Base-by-base conservation (phyloP, 441 rosid genomes). In the Eugenia klotzschiana region DNA sequence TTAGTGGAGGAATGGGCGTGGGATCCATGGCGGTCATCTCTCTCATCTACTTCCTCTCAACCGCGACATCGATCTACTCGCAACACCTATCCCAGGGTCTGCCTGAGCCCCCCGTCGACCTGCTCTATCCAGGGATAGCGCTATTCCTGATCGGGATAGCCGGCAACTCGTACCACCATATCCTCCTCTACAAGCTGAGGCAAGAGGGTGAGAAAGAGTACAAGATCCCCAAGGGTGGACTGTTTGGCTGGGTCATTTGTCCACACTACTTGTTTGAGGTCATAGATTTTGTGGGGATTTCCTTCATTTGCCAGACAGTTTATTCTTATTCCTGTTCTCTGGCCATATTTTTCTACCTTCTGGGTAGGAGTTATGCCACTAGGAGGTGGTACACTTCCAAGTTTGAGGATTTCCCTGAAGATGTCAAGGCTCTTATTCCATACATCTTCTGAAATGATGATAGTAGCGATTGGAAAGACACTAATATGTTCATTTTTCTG, bases 221-320 rank as follows among this genome's bases (percentile, higher is more conserved):
- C 87, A 96, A 88, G 86, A 86, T 96, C 64, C 94, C 98, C 1
- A 84, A 46, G 80, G 96, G 94, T 40, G 96, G 98, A 54, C 82
- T 96, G 0, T 94, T 94, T 83, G 89, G 80, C 23, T 33, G 88
- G 5, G 90, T 92, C 58, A 83, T 91, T 57, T 96, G 98, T 82
- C 96, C 98, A 77, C 97, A 92, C 79, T 92, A 94, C 80, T 82
- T 94, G 8, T 94, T 94, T 80, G 96, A 96, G 91, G 91, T 93
- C 46, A 16, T 93, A 57, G 93, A 54, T 6, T 92, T 93, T 46
- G 86, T 90, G 83, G 93, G 96, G 20, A 72, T 96, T 60, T 84
- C 91, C 8, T 81, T 92, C 52, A 88, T 94, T 20, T 91, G 94
- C 74, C 98, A 94, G 80, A 91, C 94, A 56, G 25, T 86, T 25